Evolutionary conservation across 805 yeast species (phyloP).

Genomic region (Zygotorulaspora sp.): DNA sequence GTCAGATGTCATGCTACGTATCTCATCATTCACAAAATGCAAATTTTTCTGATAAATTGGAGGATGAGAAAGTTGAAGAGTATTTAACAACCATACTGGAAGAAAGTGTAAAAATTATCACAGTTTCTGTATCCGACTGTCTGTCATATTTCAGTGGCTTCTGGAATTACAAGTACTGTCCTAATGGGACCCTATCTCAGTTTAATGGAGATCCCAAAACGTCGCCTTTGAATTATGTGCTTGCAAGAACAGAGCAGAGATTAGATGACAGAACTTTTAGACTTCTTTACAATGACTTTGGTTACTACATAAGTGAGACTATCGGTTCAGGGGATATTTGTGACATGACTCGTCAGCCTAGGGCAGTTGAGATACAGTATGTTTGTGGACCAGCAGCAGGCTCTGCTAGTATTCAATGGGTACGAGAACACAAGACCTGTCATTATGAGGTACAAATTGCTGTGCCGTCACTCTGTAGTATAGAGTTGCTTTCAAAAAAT

Average conservation of each 20-base stretch:
- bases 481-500: conserved; percentile 28
- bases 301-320: conserved; percentile 32
- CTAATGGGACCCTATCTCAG: conserved; percentile 46
- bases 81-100: conserved; percentile 16
- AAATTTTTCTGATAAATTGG: conserved; percentile 5
- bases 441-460: conserved; percentile 49
- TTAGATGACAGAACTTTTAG: conserved; percentile 25
- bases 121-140: conserved; percentile 23
- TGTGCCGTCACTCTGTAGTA: conserved; percentile 47
- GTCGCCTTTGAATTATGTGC: conserved; percentile 17
- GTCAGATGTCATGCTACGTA: conserved; percentile 22
- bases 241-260: conserved; percentile 26
- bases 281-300: conserved; percentile 34
- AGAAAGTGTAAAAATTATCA: conserved; percentile 19
- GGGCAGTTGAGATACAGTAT: conserved; percentile 53
- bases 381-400: conserved; percentile 42
- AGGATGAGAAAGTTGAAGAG: conserved; percentile 12
- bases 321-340: conserved; percentile 54
- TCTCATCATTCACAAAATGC: conserved; percentile 12
- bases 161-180: conserved; percentile 53
- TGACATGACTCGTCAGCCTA: conserved; percentile 50
- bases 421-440: conserved; percentile 54
- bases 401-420: conserved; percentile 34
- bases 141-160: conserved; percentile 38
- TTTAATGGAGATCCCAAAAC: conserved; percentile 35